A percentile compares a stretch with the other conserved stretches of the same genome.
phyloP scores from a whole-genome alignment of 129 eudicot species.

The Apium graveolens region DNA sequence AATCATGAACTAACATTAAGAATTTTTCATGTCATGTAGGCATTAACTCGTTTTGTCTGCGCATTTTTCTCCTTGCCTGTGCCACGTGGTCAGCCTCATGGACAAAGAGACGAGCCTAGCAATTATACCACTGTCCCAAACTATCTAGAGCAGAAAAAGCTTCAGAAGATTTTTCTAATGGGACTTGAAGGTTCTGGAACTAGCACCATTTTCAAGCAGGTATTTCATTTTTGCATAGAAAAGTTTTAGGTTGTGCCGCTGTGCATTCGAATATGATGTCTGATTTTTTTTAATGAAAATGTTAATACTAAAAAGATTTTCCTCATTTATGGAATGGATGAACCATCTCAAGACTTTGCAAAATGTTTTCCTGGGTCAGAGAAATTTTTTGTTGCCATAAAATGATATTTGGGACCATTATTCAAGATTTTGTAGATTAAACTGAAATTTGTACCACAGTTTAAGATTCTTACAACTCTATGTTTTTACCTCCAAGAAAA shows the following conservation, averaged over 20 bases:
- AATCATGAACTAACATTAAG: conserved; percentile 9
- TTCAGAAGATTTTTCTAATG: conserved; percentile 79
- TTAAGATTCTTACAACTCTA: neutral
- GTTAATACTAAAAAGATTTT: neutral
- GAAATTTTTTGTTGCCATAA: neutral
- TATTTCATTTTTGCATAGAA: conserved; percentile 16
- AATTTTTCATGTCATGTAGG: conserved; percentile 37
- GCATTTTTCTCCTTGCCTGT: conserved; percentile 78
- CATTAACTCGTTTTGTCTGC: conserved; percentile 70
- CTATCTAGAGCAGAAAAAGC: conserved; percentile 72
- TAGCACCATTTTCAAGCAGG: conserved; percentile 99
- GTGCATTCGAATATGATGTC: neutral
- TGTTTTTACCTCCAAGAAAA: neutral
- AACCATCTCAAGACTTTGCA: neutral
- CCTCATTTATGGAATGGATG: neutral
- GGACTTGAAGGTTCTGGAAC: conserved; percentile 95
- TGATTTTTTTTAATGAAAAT: neutral
- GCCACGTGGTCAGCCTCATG: conserved; percentile 78
- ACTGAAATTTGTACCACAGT: no score
- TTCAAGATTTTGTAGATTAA: no score
- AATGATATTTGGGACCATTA: neutral
- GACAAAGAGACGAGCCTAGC: conserved; percentile 72
- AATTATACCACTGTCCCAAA: conserved; percentile 61
- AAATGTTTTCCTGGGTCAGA: neutral
- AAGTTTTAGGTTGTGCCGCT: neutral